Evolutionary conservation across 2,329 filamentous ascomycete genomes (phyloP).

Genomic region (Zopfia rhizophila): DNA sequence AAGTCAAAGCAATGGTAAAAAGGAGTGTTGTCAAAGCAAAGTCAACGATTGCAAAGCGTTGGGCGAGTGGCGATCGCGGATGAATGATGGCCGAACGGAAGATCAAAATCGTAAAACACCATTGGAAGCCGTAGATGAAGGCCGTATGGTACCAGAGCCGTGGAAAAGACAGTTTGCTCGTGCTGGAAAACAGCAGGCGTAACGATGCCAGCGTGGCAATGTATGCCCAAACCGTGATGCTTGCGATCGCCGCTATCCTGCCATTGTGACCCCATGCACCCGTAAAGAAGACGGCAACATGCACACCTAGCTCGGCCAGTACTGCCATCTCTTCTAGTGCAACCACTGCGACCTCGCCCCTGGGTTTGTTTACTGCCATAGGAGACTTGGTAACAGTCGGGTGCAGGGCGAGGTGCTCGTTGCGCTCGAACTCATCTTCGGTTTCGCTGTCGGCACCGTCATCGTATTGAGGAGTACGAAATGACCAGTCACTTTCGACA

Average conservation of each 20-base stretch:
- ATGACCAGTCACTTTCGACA: slow-evolving; percentile 52
- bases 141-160: slow-evolving; percentile 94
- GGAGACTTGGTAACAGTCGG: slow-evolving; percentile 64
- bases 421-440: slow-evolving; percentile 69
- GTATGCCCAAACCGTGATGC: slow-evolving; percentile 82
- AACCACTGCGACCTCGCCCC: slow-evolving; percentile 75
- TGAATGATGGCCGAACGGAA: slow-evolving; percentile 90
- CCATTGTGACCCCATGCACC: slow-evolving; percentile 69
- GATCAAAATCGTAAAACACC: slow-evolving; percentile 78
- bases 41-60: slow-evolving; percentile 74
- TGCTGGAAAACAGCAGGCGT: slow-evolving; percentile 72
- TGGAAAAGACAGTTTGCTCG: slow-evolving; percentile 72
- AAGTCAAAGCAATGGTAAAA: slow-evolving; percentile 79
- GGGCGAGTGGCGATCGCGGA: slow-evolving; percentile 70
- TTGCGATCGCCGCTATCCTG: slow-evolving; percentile 70
- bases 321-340: slow-evolving; percentile 80
- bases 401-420: slow-evolving; percentile 65
- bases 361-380: slow-evolving; percentile 79
- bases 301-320: slow-evolving; percentile 75
- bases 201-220: slow-evolving; percentile 77
- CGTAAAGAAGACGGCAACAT: slow-evolving; percentile 71
- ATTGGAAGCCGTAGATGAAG: slow-evolving; percentile 81
- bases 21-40: slow-evolving; percentile 81
- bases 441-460: slow-evolving; percentile 53
- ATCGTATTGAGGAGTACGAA: slow-evolving; percentile 38